Evolutionary conservation across 106 monocot species (phyloP), one percentile per base, ranked within the genome.

Genomic region (Cymbidium sinense): DNA sequence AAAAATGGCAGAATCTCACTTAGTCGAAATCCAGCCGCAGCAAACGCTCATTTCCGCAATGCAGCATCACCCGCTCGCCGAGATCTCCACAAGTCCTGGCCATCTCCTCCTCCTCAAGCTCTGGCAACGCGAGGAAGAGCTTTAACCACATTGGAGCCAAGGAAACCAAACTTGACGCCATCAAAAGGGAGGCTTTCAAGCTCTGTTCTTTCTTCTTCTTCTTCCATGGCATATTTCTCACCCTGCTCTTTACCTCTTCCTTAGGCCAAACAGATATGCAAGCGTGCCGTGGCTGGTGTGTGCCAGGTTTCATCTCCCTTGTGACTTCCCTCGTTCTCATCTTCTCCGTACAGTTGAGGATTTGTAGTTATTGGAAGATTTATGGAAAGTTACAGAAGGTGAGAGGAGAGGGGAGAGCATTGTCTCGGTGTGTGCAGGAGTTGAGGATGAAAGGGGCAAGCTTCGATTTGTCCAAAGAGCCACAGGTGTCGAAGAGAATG

Each of bases 91-190:
- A 27, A 94, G 94, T 84, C 88, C 89, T 25, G 96, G 96, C 77
- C 96, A 96, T 85, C 89, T 91, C 55, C 86, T 96, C 74, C 85
- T 96, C 44, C 86, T 96, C 29, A 96, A 91, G 82, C 91, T 96
- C 52, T 90, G 84, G 86, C 91, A 96, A 79, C 81, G 93, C 21
- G 85, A 94, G 37, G 94, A 94, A 64, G 88, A 85, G 73, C 80
- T 80, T 74, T 51, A 82, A 61, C 54, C 77, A 82, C 17, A 44
- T 84, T 17, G 78, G 50, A 51, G 76, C 82, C 23, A 78, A 73
- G 21, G 96, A 96, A 78, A 37, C 82, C 81, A 88, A 67, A 9
- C 82, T 89, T n/a, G 83, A 89, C 50, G 30, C 37, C 79, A 17
- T 79, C 55, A 89, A 87, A 64, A 89, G 89, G 70, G 89, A 84